Conservation (phyloP, 805 yeast species). For the Candida coquimbonensis region DNA sequence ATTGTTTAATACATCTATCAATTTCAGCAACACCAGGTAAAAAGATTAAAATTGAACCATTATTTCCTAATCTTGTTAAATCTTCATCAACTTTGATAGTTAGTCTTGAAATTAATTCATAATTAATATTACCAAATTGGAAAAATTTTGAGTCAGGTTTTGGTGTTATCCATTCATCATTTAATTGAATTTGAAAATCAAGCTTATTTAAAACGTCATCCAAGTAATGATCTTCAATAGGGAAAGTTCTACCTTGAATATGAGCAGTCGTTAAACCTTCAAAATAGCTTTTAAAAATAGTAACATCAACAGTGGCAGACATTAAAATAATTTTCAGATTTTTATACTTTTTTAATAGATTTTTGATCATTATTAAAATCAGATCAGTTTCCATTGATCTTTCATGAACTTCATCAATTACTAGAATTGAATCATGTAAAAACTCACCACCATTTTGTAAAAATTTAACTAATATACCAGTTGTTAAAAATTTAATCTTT, state of each 20-base stretch:
- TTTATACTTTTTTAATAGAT: conserved; percentile 37
- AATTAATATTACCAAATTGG: conserved; percentile 62
- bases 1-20: conserved; percentile 47
- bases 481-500: conserved; percentile 80
- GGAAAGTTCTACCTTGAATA: conserved; percentile 90
- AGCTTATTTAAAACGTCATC: conserved; percentile 55
- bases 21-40: conserved; percentile 91
- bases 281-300: conserved; percentile 63
- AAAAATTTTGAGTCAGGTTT: conserved; percentile 61
- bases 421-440: conserved; percentile 53
- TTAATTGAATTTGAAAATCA: conserved; percentile 45
- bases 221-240: conserved; percentile 70
- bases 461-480: conserved; percentile 87
- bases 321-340: conserved; percentile 68
- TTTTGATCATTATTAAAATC: conserved; percentile 67
- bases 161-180: conserved; percentile 43
- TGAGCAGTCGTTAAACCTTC: conserved; percentile 56
- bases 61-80: conserved; percentile 32
- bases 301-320: conserved; percentile 89
- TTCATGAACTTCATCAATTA: conserved; percentile 96
- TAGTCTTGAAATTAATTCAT: conserved; percentile 57
- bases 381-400: conserved; percentile 88
- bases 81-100: conserved; percentile 46
- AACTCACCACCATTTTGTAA: conserved; percentile 46
- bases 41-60: conserved; percentile 78